Evolutionary conservation across 2,329 filamentous ascomycete species (phyloP), one percentile per base, ranked within the genome.

Genomic region (Cercospora sp.): DNA sequence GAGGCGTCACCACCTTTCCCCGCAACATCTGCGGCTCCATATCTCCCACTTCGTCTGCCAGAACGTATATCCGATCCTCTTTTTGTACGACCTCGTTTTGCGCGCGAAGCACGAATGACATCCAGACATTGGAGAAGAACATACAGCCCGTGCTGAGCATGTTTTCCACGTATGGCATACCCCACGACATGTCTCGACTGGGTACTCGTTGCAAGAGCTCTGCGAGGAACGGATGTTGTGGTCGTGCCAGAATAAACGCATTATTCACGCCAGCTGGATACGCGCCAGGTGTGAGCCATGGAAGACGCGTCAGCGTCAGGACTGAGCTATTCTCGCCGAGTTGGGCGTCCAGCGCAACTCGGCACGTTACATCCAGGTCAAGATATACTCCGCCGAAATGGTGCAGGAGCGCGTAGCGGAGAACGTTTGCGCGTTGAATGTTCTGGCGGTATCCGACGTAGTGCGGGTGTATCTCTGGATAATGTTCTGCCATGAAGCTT

Each of bases 71-170:
- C 18, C 53, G 60, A 37, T 74, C 69, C 40, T 70, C 66, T 40
- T 68, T 72, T 8, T 30, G 40, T 16, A 55, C 65, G 5, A 30
- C 30, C 24, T 65, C 16, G 5, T 34, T 32, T 57, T 53, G 70
- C 45, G 40, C 57, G n/a, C 26, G 24, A 18, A 63, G 55, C 37
- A 66, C 66, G 51, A 76, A 77, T 3, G 59, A 49, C 73, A 75
- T 73, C 74, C 74, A 77, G 0, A 66, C 64, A 55, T 77, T 76
- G 3, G 72, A 70, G 51, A 77, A 73, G 69, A 73, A 76, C 69
- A 75, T 75, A 62, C 73, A 77, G 16, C 75, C 75, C 9, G 75
- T 77, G 51, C 69, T 73, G 45, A 77, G 72, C 75, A 77, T 77
- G 65, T 76, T 76, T 53, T 75, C 73, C 13, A 75, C 72, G 60